These are phyloP conservation scores for Groenewaldozyma tartarivorans DNA, from an alignment of 805 yeast genomes.

Conservation along the genomic window DNA sequence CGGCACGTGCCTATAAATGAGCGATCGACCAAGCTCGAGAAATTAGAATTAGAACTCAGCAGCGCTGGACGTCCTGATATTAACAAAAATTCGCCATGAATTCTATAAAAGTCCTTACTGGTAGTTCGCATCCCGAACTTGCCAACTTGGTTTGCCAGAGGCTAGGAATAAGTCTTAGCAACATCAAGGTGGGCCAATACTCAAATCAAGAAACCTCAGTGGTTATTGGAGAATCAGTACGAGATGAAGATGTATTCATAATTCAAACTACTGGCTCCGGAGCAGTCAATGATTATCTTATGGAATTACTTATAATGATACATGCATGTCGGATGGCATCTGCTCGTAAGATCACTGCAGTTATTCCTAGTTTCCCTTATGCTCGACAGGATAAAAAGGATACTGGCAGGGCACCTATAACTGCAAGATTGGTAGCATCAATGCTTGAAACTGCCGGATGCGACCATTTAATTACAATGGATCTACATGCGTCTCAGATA, in stretches of 20 bases:
- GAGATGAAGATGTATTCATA: constrained; percentile 84
- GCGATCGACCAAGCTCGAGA: no score
- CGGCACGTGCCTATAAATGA: no score
- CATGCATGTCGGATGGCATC: constrained; percentile 96
- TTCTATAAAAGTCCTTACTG: constrained; percentile 51
- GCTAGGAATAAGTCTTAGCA: constrained; percentile 59
- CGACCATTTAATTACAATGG: constrained; percentile 93
- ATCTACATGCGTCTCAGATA: constrained; percentile 92
- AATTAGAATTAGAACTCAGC: no score
- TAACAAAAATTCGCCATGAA: constrained; percentile 31
- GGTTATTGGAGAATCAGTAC: constrained; percentile 74
- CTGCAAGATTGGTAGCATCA: constrained; percentile 90
- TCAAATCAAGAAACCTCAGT: constrained; percentile 86
- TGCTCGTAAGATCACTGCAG: constrained; percentile 88
- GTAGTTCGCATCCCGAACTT: constrained; percentile 77
- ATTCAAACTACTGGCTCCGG: constrained; percentile 75
- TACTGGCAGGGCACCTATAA: constrained; percentile 90
- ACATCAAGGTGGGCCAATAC: constrained; percentile 74
- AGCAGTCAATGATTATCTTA: constrained; percentile 70
- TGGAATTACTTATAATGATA: constrained; percentile 83
- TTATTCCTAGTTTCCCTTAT: constrained; percentile 90
- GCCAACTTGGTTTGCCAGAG: constrained; percentile 59
- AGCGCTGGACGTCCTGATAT: no score
- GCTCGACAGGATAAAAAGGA: constrained; percentile 97
- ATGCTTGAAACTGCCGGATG: constrained; percentile 90